Base-by-base conservation (phyloP, 2,329 filamentous ascomycete species). In the Cephalotrichum gorgonifer region DNA sequence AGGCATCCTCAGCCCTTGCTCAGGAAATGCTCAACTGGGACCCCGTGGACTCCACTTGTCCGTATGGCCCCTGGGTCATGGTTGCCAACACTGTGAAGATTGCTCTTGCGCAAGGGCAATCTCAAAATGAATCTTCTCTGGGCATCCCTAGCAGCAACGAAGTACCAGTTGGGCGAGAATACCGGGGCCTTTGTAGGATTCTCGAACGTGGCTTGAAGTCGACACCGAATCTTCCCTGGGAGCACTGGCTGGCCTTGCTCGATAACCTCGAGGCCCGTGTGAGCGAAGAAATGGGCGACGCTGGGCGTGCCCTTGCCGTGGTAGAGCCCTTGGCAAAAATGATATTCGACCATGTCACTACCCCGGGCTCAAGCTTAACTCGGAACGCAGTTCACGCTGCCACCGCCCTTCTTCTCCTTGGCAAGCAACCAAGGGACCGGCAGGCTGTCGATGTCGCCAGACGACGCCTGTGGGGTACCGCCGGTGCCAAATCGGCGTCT, bases 311-410 rank as follows among this genome's bases (percentile, higher is more conserved):
- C 5, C 70, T 86, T 45, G 75, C 78, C 23, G 72, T 88, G 2
- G 70, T 90, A 35, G 88, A 94, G 52, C 85, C 84, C 1, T 58
- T 93, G 3, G 78, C 86, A 0, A 82, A 78, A 49, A 64, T 55
- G 53, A 55, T 60, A 2, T 46, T 58, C 25, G 51, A 54, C 22
- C 52, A 59, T 28, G 47, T 54, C 17, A 31, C 38, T 9, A 17
- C 44, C 4, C 22, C 27, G 23, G 23, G 26, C 20, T 20, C 12
- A 30, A 17, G 51, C 3, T 51, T 56, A 4, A 43, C 51, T 3
- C 26, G 58, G 4, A 67, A 59, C 20, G 54, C 60, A 0, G 53
- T 72, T 12, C 59, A 59, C 22, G 66, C 64, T 9, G 57, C 67
- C 1, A 61, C 64, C n/a, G 67, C 69, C 43, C 57, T 80, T 2